phyloP scores from a whole-genome alignment of 441 rosid genomes.

The Euphorbia schlechtendalii region DNA sequence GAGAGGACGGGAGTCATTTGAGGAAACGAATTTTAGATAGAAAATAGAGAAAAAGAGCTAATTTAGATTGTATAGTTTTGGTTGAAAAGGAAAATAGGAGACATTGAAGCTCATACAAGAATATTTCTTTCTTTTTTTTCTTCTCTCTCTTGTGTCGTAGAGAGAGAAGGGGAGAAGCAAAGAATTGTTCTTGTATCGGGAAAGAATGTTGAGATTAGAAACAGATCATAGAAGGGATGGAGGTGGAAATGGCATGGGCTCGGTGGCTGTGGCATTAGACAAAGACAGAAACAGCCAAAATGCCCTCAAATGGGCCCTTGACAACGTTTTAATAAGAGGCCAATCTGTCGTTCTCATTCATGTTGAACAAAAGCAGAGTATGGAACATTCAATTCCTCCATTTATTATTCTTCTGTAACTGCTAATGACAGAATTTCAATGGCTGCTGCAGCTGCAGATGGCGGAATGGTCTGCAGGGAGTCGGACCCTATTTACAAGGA shows the following conservation, averaged over 20 bases:
- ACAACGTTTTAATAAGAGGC: conserved; percentile 52
- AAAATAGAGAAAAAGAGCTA: neutral
- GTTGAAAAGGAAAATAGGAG: neutral
- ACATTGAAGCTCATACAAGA: neutral
- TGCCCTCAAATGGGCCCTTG: conserved; percentile 87
- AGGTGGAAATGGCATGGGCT: conserved; percentile 39
- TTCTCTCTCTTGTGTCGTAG: conserved; percentile 22
- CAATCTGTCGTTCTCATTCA: conserved; percentile 72
- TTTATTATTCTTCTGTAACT: neutral
- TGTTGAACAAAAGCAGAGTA: conserved; percentile 40
- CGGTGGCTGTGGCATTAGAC: conserved; percentile 84
- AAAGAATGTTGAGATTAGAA: conserved; percentile 42
- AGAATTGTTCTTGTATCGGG: conserved; percentile 9
- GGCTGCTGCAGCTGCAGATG: conserved; percentile 24
- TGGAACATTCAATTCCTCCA: neutral
- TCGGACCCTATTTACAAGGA: conserved; percentile 53
- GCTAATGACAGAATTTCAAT: conserved; percentile 3
- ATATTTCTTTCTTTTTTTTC: conserved; percentile 3
- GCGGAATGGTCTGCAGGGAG: conserved; percentile 38
- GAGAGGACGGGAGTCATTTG: neutral
- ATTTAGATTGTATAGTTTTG: neutral
- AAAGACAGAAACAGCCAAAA: conserved; percentile 71
- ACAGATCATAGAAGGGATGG: conserved; percentile 15
- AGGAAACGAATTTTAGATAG: conserved; percentile 1
- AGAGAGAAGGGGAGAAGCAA: conserved; percentile 18